Base-by-base conservation (phyloP, 1,284 basidiomycete species). In the Acaromyces ingoldii region DNA sequence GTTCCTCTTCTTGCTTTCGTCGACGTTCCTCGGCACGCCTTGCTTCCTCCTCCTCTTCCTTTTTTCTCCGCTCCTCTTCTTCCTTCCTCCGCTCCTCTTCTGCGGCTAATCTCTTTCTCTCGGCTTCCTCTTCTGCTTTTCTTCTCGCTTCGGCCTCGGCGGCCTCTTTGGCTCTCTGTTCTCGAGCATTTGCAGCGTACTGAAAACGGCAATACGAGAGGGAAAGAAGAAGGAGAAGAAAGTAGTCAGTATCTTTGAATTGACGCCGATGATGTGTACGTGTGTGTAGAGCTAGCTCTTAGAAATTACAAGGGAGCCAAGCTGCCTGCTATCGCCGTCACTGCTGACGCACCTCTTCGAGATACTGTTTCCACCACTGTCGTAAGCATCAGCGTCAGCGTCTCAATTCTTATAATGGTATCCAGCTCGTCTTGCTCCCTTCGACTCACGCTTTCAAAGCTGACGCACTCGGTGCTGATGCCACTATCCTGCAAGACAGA, bases 361-460 rank as follows among this genome's bases (percentile, higher is more conserved):
- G 39, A 30, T 48, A 51, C 13, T 37, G 34, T 42, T 22, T 52
- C 51, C 33, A 51, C 39, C 47, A 51, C 36, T 48, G 37, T 36
- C 5, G n/a, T n/a, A 15, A 15, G 11, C 17, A 45, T 13, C 19
- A 44, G 34, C 4, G 40, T n/a, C 22, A 42, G 3, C 19, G 13
- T 34, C 13, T 34, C 33, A 34, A 34, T 34, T 13, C 19, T n/a
- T 34, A 19, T 34, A 34, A 13, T 13, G 33, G 33, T n/a, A 34
- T 34, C 33, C 13, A 13, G 33, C 33, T 34, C 13, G 13, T 34
- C 13, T n/a, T 34, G 33, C 19, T 34, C 13, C 33, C 33, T 34
- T 7, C 28, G n/a, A 53, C 57, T 42, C 30, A 57, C 51, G 24
- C 60, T 62, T 38, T 72, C 72, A 50, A 74, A 74, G 5, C 51